These are phyloP conservation scores for Lunularia cruciata DNA, from an alignment of 225 moss, liverwort and hornwort species.

Conservation along the genomic window DNA sequence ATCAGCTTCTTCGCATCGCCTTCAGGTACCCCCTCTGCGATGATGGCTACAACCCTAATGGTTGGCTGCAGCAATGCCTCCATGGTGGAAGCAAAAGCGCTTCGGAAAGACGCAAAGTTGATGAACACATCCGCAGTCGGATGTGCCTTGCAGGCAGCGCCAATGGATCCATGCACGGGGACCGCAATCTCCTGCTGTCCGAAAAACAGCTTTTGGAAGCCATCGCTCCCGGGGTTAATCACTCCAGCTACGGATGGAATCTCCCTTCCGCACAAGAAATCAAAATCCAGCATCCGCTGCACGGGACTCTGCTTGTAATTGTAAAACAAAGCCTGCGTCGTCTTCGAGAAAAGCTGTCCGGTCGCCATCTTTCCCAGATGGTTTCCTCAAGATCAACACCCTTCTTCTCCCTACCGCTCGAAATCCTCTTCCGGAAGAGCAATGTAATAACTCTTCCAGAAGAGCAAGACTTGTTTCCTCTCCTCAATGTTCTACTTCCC, in stretches of 20 bases:
- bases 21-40: conserved; percentile 93
- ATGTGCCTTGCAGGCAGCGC: conserved; percentile 71
- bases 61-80: conserved; percentile 85
- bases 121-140: conserved; percentile 96
- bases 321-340: conserved; percentile 86
- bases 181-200: conserved; percentile 85
- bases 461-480: too few species aligned
- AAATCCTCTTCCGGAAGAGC: too few species aligned
- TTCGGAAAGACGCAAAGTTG: conserved; percentile 96
- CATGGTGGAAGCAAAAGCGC: conserved; percentile 86
- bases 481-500: not conserved
- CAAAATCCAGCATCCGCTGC: conserved; percentile 55
- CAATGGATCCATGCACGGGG: conserved; percentile 83
- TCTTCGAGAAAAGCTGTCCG: conserved; percentile 88
- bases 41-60: conserved; percentile 86
- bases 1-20: conserved; percentile 89
- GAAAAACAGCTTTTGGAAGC: conserved; percentile 92
- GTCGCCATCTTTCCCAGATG: conserved; percentile 42
- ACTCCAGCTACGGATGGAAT: conserved; percentile 85
- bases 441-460: too few species aligned
- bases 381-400: not conserved
- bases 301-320: conserved; percentile 90
- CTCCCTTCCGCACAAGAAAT: conserved; percentile 54
- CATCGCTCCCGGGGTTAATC: conserved; percentile 87
- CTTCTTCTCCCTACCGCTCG: not conserved